Base-by-base conservation (phyloP, 2,329 filamentous ascomycete genomes). In the Trichoderma afroharzianum region DNA sequence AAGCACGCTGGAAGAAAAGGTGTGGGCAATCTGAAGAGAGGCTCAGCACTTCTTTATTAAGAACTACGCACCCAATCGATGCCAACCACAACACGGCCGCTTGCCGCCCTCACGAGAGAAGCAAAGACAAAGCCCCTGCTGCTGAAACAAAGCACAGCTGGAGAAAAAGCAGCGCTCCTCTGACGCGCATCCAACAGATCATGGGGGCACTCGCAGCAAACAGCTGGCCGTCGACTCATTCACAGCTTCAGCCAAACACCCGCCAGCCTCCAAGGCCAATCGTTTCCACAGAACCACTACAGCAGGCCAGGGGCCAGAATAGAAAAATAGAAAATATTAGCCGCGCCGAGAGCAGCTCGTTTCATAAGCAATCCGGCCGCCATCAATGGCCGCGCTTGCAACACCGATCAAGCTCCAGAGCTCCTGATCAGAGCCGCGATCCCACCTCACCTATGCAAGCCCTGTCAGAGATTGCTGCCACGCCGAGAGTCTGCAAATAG, bases 31-130 rank as follows among this genome's bases (percentile, higher is more conserved):
- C 71, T 62, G 33, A 63, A 39, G 11, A 70, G 71, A 70, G 71
- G 71, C 71, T 59, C 59, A 63, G 66, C 59, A 33, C 32, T 70
- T 63, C 58, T 72, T 72, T 72, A 72, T 64, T 59, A 70, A 58
- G 28, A n/a, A 58, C 71, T 53, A 66, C 66, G 30, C 64, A 50
- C 53, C 64, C 53, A 68, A 53, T 61, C 55, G 30, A 64, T 53
- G 18, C n/a, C 55, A 55, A 26, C 63, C 63, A 66, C 62, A 61
- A 63, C 36, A n/a, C 32, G 24, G 39, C 59, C 26, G 50, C 50
- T 72, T 72, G 71, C 71, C 64, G 71, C 71, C 61, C 43, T 58
- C 39, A 72, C 50, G 15, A 28, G n/a, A 55, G 39, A 69, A 50
- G 12, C n/a, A 61, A 47, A 43, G 57, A 8, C 26, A 43, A 72